These are phyloP conservation scores for Leishmania aethiopica DNA, from an alignment of 208 protist genomes.

Conservation along the genomic window DNA sequence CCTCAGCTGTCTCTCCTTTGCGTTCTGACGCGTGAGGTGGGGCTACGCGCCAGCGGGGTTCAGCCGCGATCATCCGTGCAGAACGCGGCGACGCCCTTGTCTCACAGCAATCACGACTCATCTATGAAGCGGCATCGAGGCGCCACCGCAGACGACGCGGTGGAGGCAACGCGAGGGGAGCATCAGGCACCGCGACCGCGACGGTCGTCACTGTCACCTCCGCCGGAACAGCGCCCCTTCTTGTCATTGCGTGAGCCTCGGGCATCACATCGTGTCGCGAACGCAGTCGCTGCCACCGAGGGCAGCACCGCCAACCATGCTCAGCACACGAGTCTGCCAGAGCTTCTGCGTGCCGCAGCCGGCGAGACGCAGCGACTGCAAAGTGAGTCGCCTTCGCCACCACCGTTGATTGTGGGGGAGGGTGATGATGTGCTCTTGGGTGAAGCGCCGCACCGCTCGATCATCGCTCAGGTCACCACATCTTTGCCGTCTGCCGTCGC, in stretches of 20 bases:
- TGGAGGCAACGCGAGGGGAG: not conserved
- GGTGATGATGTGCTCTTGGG: not conserved
- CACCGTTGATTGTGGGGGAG: not conserved
- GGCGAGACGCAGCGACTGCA: slow-evolving; percentile 28
- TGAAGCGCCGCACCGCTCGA: not conserved
- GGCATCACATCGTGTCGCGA: not conserved
- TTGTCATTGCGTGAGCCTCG: not conserved
- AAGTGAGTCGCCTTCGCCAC: slow-evolving; percentile 11
- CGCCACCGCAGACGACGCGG: not conserved
- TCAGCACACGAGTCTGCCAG: not conserved
- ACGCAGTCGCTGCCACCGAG: not conserved
- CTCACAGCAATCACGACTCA: not conserved
- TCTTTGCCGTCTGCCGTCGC: not conserved
- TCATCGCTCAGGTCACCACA: not conserved
- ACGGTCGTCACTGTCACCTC: not conserved
- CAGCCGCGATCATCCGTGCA: not conserved
- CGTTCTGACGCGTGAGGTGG: slow-evolving; percentile 41
- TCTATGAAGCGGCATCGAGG: slow-evolving; percentile 9
- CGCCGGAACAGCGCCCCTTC: not conserved
- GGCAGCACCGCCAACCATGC: not conserved
- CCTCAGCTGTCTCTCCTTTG: slow-evolving; percentile 55
- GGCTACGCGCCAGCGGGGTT: slow-evolving; percentile 12
- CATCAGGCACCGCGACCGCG: not conserved
- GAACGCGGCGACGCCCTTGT: not conserved
- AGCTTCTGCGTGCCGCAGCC: not conserved